Base-by-base conservation (phyloP, 139 green algal species). In the Diplosphaera chodatii region DNA sequence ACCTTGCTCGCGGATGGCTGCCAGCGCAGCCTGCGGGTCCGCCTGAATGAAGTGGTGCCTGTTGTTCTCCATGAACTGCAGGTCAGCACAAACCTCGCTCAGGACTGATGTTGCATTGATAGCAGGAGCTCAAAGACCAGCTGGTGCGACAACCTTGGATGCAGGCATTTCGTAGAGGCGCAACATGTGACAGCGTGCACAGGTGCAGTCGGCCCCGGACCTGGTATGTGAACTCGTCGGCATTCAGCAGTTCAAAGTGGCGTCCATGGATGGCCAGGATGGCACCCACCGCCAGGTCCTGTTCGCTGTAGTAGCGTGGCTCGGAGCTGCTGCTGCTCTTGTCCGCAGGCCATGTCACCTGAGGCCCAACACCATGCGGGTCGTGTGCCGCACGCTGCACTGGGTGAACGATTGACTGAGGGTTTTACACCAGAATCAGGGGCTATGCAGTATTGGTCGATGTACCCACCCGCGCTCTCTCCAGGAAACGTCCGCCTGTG, bases 401-500 rank as follows among this genome's bases (percentile, higher is more conserved):
- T n/a, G n/a, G n/a, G n/a, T n/a, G n/a, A n/a, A n/a, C n/a, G n/a
- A n/a, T n/a, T n/a, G n/a, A n/a, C n/a, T n/a, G n/a, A n/a, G n/a
- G n/a, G n/a, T n/a, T n/a, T n/a, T n/a, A n/a, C n/a, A n/a, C n/a
- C n/a, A n/a, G n/a, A n/a, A n/a, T n/a, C n/a, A n/a, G n/a, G n/a
- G n/a, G n/a, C n/a, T n/a, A n/a, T n/a, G n/a, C n/a, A n/a, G n/a
- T n/a, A n/a, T n/a, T n/a, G n/a, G n/a, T n/a, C 29, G 23, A 4
- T 21, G n/a, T 21, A 34, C 40, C 6, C 37, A 74, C 81, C 48
- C 77, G 80, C 55, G 74, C 71, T 18, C 91, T 80, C 87, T 97
- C 91, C 66, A 98, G 81, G 81, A 95, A 97, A 81, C 95, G 96
- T 72, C 94, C 93, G 28, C 93, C 92, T 15, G 86, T 69, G 48